Conservation (phyloP, 2,329 filamentous ascomycete genomes). For the Fusarium praegraminearum region DNA sequence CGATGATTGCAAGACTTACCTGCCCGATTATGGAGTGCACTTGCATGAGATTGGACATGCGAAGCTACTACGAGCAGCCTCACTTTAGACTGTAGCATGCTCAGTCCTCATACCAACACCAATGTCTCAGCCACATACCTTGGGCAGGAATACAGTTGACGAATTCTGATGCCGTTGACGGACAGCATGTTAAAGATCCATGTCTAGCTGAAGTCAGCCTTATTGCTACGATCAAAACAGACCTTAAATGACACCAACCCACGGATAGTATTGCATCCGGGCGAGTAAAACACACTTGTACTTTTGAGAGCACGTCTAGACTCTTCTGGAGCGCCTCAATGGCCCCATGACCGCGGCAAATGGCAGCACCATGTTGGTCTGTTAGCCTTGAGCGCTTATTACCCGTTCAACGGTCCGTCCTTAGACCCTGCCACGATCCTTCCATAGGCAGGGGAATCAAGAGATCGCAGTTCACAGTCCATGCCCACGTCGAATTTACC, state of each 20-base stretch:
- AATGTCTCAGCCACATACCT: not conserved
- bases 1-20: not conserved
- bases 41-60: not conserved
- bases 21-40: not conserved
- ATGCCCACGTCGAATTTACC: not conserved
- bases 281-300: slow-evolving; percentile 8
- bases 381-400: slow-evolving; percentile 16
- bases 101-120: not conserved
- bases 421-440: not conserved
- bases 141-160: not conserved
- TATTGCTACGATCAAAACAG: not conserved
- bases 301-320: slow-evolving; percentile 30
- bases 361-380: slow-evolving; percentile 34
- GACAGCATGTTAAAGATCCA: slow-evolving; percentile 2
- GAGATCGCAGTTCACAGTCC: not conserved
- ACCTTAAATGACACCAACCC: not conserved
- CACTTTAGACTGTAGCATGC: not conserved
- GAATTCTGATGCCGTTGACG: not conserved
- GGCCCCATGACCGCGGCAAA: slow-evolving; percentile 34
- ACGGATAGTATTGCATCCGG: slow-evolving; percentile 26
- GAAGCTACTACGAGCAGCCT: not conserved
- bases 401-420: not conserved
- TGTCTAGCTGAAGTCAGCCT: slow-evolving; percentile 23
- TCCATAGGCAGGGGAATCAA: not conserved
- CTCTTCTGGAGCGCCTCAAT: slow-evolving; percentile 40